Evolutionary conservation across 805 yeast species (phyloP), one percentile per base, ranked within the genome.

Genomic region (Blastobotrys terrestris): DNA sequence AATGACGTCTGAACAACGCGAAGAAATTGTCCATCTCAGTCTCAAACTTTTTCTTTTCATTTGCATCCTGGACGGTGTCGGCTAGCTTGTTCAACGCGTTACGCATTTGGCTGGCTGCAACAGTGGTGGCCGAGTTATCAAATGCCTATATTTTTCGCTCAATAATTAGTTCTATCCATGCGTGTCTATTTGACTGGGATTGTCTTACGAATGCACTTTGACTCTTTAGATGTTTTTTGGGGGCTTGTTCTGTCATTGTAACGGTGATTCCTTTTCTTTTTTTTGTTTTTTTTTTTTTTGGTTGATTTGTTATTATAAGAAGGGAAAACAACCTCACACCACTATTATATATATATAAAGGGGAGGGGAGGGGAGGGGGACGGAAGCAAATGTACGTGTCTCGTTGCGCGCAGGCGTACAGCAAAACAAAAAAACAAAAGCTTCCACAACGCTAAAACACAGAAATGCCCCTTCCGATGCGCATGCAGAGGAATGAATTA

Each of bases 91-190:
- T 92, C 72, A 94, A 80, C 1, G 95, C 92, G 69, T 94, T 92
- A 68, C 98, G 84, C 98, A 92, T 94, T 72, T 89, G 97, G 58
- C 95, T 85, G 3, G 98, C 97, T 26, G 98, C 96, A 57, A 90
- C 94, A 58, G 87, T 87, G 53, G 96, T 88, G 47, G 96, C 88
- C 58, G 95, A 87, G 74, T 87, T 87, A 72, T 92, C 99, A 65
- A 94, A 92, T 19, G 96, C 96, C 60, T 59, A 20, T 3, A 19
- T n/a, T n/a, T n/a, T n/a, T n/a, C n/a, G n/a, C 19, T 26, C 35
- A 4, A 14, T n/a, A 31, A 15, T 18, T 44, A 18, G 31, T 15
- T 31, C 31, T 44, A 41, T 20, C 7, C 14, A 8, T 26, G 13
- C 21, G 21, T 11, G 4, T n/a, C 6, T 18, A 22, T 49, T 26